phyloP scores from a whole-genome alignment of 805 yeast species.

The Saccharomycopsis fibuligera region DNA sequence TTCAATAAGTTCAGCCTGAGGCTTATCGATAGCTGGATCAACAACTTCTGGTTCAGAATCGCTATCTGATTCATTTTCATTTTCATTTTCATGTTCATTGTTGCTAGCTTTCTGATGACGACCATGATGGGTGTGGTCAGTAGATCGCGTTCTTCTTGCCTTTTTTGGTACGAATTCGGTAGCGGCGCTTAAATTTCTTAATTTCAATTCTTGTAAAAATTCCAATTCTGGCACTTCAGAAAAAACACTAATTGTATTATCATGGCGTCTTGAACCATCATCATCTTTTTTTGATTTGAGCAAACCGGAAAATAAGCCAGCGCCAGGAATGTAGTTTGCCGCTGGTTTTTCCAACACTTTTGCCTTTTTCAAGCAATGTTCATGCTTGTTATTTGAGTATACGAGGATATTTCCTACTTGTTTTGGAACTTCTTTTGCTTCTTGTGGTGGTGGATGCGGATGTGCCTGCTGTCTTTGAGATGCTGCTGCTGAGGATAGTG shows the following conservation, averaged over 20 bases:
- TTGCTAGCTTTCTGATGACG: no score
- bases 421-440: not conserved
- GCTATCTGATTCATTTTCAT: constrained; percentile 25
- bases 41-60: constrained; percentile 31
- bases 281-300: constrained; percentile 5
- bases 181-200: constrained; percentile 5
- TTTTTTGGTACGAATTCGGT: not conserved
- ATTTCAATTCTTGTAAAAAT: constrained; percentile 12
- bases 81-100: not conserved
- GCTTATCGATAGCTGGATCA: constrained; percentile 42
- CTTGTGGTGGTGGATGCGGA: not conserved
- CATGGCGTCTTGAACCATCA: not conserved
- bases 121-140: not conserved
- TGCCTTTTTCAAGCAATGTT: constrained; percentile 14
- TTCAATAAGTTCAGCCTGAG: constrained; percentile 43
- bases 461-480: not conserved
- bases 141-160: no score
- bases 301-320: constrained; percentile 13
- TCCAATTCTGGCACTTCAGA: constrained; percentile 7
- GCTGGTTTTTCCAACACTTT: constrained; percentile 11
- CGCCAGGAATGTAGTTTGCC: constrained; percentile 16
- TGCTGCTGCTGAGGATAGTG: not conserved
- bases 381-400: constrained; percentile 12
- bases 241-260: constrained; percentile 13
- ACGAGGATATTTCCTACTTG: constrained; percentile 10